phyloP scores from a whole-genome alignment of 1,284 basidiomycete genomes.

The Trichosporon sp. region DNA sequence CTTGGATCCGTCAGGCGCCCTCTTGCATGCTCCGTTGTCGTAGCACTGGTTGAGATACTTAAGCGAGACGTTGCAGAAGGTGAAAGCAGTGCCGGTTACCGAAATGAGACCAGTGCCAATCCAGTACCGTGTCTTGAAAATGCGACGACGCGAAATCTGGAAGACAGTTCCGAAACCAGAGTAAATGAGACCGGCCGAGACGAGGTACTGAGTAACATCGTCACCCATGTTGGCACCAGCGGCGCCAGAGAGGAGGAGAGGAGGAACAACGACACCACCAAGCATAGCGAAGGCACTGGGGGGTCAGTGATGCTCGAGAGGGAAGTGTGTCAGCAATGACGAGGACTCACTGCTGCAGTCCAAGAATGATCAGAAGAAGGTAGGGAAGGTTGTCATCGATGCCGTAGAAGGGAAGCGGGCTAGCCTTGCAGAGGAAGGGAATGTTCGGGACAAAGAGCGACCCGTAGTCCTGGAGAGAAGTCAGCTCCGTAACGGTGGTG shows the following conservation, averaged over 20 bases:
- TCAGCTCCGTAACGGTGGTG: neutral
- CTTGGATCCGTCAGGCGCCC: constrained; percentile 36
- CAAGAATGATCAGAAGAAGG: constrained; percentile 42
- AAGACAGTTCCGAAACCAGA: constrained; percentile 41
- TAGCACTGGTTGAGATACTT: constrained; percentile 40
- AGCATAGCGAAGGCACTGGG: constrained; percentile 43
- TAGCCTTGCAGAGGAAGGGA: constrained; percentile 34
- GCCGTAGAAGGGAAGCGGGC: constrained; percentile 44
- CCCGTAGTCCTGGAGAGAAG: constrained; percentile 35
- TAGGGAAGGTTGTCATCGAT: constrained; percentile 41
- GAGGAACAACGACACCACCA: constrained; percentile 43
- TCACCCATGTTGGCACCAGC: constrained; percentile 41
- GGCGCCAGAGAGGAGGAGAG: constrained; percentile 39
- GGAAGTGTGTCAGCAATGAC: neutral
- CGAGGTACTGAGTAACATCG: constrained; percentile 40
- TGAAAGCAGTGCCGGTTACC: constrained; percentile 43
- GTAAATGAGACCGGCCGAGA: constrained; percentile 45
- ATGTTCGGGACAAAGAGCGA: constrained; percentile 45
- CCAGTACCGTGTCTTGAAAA: constrained; percentile 39
- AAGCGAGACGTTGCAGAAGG: constrained; percentile 43
- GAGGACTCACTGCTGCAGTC: constrained; percentile 40
- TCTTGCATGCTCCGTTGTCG: constrained; percentile 40
- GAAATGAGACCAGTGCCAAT: constrained; percentile 44
- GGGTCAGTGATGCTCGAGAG: neutral
- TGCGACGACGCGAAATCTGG: constrained; percentile 37